Base-by-base conservation (phyloP, 176 grass and related monocot species). In the Oryza brachyantha region DNA sequence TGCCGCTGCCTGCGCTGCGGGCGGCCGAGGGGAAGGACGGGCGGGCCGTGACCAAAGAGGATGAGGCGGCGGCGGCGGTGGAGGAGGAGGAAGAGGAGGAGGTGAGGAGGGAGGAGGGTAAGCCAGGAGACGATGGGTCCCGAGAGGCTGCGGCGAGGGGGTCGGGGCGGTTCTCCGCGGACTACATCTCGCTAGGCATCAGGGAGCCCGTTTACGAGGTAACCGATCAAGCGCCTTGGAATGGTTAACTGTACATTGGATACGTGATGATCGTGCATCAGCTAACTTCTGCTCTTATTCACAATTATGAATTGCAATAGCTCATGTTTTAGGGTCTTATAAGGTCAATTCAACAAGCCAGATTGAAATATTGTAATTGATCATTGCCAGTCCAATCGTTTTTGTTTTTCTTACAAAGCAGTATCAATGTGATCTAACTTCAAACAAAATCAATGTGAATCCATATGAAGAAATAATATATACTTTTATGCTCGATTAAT, bases 151-250 rank as follows among this genome's bases (percentile, higher is more conserved):
- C 68, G 10, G 38, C 13, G 73, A 82, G 35, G 86, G 82, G 14
- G 13, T 83, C 69, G 29, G 74, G 61, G 3, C 65, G 84, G 19
- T 74, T 70, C 81, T 29, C 89, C 31, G 72, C 74, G 17, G 94
- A 97, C 70, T 90, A 88, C 58, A 43, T 87, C 31, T 94, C 94
- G 50, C 94, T 97, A 3, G 90, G 94, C 32, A 85, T 97, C 83
- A 94, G 62, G 86, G 91, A 94, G 55, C 91, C 94, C 21, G 89
- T 86, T n/a, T 97, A 97, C 75, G 94, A 94, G 91, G 94, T 97
- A 81, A 26, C 3, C 40, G 0, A 35, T 29, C 55, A 2, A 63
- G 64, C 29, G 60, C 79, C 21, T 66, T 22, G 64, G 28, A 38
- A 40, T 39, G 14, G 21, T 42, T 68, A 21, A 27, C 28, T 21